Conservation (phyloP, 192 early-diverging fungal species). For the Mortierella claussenii region DNA sequence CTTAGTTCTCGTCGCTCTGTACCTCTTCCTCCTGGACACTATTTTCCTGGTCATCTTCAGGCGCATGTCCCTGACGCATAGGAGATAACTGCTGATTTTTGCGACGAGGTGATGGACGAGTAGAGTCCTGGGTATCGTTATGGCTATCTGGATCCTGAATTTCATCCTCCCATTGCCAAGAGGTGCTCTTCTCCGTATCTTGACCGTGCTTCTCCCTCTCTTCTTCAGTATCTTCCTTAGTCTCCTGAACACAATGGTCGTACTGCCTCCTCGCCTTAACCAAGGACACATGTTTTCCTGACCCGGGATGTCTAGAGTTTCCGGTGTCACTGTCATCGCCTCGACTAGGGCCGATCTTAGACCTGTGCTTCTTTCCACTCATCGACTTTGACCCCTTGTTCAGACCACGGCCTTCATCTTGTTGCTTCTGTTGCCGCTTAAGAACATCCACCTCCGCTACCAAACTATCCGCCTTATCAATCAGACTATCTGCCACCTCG, state of each 20-base stretch:
- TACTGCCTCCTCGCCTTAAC: too few relatives aligned
- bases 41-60: neutral
- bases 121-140: slow-evolving; percentile 10
- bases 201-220: neutral
- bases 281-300: too few relatives aligned
- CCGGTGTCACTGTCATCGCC: neutral
- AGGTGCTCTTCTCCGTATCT: neutral
- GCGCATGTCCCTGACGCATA: too few relatives aligned
- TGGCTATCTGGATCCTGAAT: neutral
- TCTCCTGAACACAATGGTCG: too few relatives aligned
- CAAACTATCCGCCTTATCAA: slow-evolving; percentile 28
- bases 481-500: slow-evolving; percentile 19
- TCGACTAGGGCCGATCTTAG: neutral
- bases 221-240: neutral
- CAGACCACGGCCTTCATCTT: neutral
- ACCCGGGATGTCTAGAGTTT: too few relatives aligned
- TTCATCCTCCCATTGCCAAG: neutral
- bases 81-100: neutral
- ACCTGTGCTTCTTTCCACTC: neutral
- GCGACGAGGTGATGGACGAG: neutral
- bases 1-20: neutral
- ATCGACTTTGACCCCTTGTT: neutral
- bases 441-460: slow-evolving; percentile 31
- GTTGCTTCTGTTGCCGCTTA: neutral
- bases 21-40: neutral